Conservation (phyloP, 805 yeast genomes). For the Candida khao-thaluensis region DNA sequence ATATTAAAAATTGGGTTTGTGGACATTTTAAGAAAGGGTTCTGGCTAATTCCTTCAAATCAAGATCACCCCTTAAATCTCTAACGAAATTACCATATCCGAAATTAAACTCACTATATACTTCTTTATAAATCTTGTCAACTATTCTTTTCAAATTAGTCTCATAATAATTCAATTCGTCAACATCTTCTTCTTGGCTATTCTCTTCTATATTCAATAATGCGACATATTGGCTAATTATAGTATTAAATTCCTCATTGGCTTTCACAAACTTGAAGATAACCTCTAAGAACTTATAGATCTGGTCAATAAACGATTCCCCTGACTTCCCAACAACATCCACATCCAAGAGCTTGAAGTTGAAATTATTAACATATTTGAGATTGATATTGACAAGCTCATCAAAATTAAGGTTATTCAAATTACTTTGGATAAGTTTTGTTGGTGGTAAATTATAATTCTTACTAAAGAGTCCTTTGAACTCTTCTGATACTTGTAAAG, state of each 20-base stretch:
- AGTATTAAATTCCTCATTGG: constrained; percentile 34
- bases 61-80: constrained; percentile 54
- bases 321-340: constrained; percentile 30
- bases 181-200: constrained; percentile 18
- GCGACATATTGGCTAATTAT: constrained; percentile 28
- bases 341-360: constrained; percentile 33
- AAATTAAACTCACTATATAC: constrained; percentile 45
- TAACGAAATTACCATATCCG: constrained; percentile 41
- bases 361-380: constrained; percentile 26
- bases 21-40: too few species aligned
- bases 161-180: constrained; percentile 31
- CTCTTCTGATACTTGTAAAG: constrained; percentile 6
- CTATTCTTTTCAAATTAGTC: constrained; percentile 32
- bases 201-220: constrained; percentile 26
- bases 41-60: constrained; percentile 46
- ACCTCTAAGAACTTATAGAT: constrained; percentile 33
- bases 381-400: constrained; percentile 43
- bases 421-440: not conserved
- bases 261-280: constrained; percentile 31
- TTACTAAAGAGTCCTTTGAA: constrained; percentile 10
- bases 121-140: constrained; percentile 37
- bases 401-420: constrained; percentile 33
- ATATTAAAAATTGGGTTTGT: too few species aligned
- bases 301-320: constrained; percentile 29
- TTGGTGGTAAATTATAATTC: constrained; percentile 10